Percentiles rank a stretch among this genome's conserved stretches.
phyloP scores from a whole-genome alignment of 2,329 filamentous ascomycete genomes.

The Alternaria burnsii region DNA sequence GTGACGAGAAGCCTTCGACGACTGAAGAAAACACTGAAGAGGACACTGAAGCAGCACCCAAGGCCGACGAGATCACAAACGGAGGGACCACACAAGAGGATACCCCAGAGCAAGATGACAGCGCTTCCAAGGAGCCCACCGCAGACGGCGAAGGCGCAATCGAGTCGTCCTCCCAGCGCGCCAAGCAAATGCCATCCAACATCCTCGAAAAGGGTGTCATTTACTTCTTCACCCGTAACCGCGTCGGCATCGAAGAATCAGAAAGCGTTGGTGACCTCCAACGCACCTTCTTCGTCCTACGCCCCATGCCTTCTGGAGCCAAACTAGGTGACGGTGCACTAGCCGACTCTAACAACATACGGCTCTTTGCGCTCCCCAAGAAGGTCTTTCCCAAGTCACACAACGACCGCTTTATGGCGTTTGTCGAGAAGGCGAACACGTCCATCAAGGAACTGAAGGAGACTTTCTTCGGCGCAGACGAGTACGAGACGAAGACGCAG shows the following conservation, averaged over 20 bases:
- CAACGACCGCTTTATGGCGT: constrained; percentile 77
- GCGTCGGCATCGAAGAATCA: constrained; percentile 76
- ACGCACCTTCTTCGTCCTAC: constrained; percentile 80
- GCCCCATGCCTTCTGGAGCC: constrained; percentile 75
- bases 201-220: constrained; percentile 88
- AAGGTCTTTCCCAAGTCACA: constrained; percentile 78
- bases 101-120: constrained; percentile 1
- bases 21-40: constrained; percentile 2
- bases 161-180: constrained; percentile 60
- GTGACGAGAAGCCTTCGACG: constrained; percentile 24
- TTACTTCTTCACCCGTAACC: constrained; percentile 87
- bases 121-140: constrained; percentile 29
- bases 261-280: constrained; percentile 75
- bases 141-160: constrained; percentile 50
- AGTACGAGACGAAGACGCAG: constrained; percentile 79
- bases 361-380: constrained; percentile 82
- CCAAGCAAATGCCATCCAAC: constrained; percentile 63
- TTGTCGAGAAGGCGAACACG: constrained; percentile 77
- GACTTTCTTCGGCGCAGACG: constrained; percentile 70
- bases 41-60: constrained; percentile 5
- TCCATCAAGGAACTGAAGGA: constrained; percentile 76
- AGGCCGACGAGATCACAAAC: constrained; percentile 11
- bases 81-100: constrained; percentile 1
- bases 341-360: constrained; percentile 67
- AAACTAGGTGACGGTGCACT: constrained; percentile 69